Evolutionary conservation across 306 rosid species (phyloP), one percentile per base, ranked within the genome.

Genomic region (Rosa multiflora): DNA sequence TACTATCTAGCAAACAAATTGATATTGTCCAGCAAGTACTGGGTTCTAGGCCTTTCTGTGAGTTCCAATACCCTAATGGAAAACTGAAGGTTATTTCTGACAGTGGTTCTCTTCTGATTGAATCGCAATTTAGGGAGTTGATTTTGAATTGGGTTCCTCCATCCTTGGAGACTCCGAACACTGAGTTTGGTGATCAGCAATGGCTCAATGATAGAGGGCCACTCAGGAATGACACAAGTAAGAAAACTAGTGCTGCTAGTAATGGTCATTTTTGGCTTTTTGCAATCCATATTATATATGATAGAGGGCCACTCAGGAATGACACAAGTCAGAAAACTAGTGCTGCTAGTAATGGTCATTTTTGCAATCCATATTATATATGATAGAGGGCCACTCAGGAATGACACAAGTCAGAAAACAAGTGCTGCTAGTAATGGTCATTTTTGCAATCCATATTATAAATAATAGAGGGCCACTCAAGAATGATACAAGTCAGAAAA

Each of bases 61-160:
- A 63, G 10, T 63, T 63, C 43, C 69, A 32, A 12, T 63, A 2
- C 26, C 71, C 72, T 40, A 17, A 14, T 4, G 48, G 48, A 67
- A 18, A 37, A 8, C 26, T 29, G 10, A 21, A n/a, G 10, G 18
- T 8, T 48, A 68, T 3, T 68, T 47, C 40, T 71, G 40, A 70
- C 8, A 3, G 21, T 8, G 43, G 68, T 56, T 74, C 40, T 21
- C 20, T 40, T 15, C 78, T 56, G 78, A 56, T 40, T 21, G 53
- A 74, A 8, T 56, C 52, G n/a, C 21, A 40, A 55, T 61, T 59
- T 18, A 29, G 1, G 15, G 70, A 75, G 70, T 32, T 75, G 17
- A 17, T 61, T 23, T 59, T 18, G 2, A 61, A 75, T 26, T 59
- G 78, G 78, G 46, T 23, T 59, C 70, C 70, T 26, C 58, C 70